Evolutionary conservation across 148 eudicot genomes (phyloP).

Genomic region (Suaeda aralocaspica): DNA sequence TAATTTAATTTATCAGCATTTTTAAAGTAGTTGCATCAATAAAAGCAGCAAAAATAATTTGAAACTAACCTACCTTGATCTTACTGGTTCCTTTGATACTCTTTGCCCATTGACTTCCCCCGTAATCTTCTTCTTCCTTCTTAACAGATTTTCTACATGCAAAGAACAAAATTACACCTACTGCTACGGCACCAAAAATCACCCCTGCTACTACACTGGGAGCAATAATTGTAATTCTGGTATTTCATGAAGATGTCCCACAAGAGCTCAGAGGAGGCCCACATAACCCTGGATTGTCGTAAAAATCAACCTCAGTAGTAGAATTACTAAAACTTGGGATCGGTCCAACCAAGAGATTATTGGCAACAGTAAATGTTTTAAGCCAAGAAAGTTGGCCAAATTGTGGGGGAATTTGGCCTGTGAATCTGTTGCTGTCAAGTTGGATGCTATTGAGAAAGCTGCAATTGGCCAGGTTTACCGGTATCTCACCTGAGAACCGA

Average conservation of each 20-base stretch:
- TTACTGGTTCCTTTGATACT: slow-evolving; percentile 44
- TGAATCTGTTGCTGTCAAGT: slow-evolving; percentile 41
- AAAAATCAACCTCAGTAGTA: slow-evolving; percentile 27
- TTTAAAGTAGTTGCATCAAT: neutral
- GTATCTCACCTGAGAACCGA: slow-evolving; percentile 46
- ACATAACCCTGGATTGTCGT: slow-evolving; percentile 42
- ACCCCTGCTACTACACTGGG: slow-evolving; percentile 41
- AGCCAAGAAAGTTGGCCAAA: slow-evolving; percentile 39
- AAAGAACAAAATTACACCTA: slow-evolving; percentile 27
- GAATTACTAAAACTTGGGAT: slow-evolving; percentile 28
- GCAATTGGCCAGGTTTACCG: slow-evolving; percentile 37
- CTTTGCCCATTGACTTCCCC: slow-evolving; percentile 59
- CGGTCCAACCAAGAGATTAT: slow-evolving; percentile 42
- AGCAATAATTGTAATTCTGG: slow-evolving; percentile 24
- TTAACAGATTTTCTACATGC: slow-evolving; percentile 23
- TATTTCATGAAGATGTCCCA: slow-evolving; percentile 14
- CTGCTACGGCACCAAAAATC: slow-evolving; percentile 27
- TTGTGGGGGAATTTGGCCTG: slow-evolving; percentile 44
- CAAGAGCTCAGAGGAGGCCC: slow-evolving; percentile 38
- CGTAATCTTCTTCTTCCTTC: slow-evolving; percentile 51
- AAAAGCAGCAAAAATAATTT: neutral
- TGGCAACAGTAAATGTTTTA: slow-evolving; percentile 36
- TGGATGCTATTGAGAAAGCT: slow-evolving; percentile 36
- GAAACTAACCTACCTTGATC: slow-evolving; percentile 33
- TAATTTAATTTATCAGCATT: slow-evolving; percentile 2